These are phyloP conservation scores for Suillus alpinus DNA, from an alignment of 768 basidiomycete genomes.

Conservation along the genomic window DNA sequence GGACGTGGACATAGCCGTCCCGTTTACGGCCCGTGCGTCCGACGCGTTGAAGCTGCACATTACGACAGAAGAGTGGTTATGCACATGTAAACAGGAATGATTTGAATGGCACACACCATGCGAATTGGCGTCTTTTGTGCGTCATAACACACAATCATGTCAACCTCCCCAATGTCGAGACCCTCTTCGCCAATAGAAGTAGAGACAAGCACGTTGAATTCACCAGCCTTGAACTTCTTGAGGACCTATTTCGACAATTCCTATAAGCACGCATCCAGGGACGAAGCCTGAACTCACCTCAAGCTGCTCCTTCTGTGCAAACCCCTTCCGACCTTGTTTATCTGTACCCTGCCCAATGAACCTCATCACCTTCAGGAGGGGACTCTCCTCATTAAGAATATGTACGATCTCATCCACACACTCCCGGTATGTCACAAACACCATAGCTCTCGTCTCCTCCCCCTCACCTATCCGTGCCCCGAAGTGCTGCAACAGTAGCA, in stretches of 20 bases:
- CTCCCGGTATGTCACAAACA: slow-evolving; percentile 88
- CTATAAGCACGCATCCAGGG: slow-evolving; percentile 5
- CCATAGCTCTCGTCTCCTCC: slow-evolving; percentile 75
- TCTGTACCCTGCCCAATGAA: slow-evolving; percentile 92
- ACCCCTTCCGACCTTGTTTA: slow-evolving; percentile 82
- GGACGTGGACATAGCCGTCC: slow-evolving; percentile 83
- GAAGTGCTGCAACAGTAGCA: slow-evolving; percentile 79
- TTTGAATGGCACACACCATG: slow-evolving; percentile 60
- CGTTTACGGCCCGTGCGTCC: slow-evolving; percentile 95
- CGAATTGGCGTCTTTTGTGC: slow-evolving; percentile 95
- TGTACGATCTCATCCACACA: slow-evolving; percentile 91
- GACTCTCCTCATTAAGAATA: slow-evolving; percentile 69
- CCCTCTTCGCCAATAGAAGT: slow-evolving; percentile 99
- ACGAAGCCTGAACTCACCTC: slow-evolving; percentile 49
- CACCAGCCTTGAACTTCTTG: slow-evolving; percentile 79
- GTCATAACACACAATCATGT: slow-evolving; percentile 95
- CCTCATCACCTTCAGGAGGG: slow-evolving; percentile 74
- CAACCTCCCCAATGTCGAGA: slow-evolving; percentile 96
- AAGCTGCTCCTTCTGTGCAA: slow-evolving; percentile 89
- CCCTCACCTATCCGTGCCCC: slow-evolving; percentile 37
- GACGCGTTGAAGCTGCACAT: slow-evolving; percentile 82
- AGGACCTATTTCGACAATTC: slow-evolving; percentile 58
- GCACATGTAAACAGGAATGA: background rate
- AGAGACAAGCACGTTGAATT: slow-evolving; percentile 89
- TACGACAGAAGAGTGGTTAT: slow-evolving; percentile 5